Percentiles rank a stretch among this genome's conserved stretches.
These are phyloP conservation scores for Globisporangium takayamanum DNA, from an alignment of 352 stramenopile genomes.

Conservation along the genomic window DNA sequence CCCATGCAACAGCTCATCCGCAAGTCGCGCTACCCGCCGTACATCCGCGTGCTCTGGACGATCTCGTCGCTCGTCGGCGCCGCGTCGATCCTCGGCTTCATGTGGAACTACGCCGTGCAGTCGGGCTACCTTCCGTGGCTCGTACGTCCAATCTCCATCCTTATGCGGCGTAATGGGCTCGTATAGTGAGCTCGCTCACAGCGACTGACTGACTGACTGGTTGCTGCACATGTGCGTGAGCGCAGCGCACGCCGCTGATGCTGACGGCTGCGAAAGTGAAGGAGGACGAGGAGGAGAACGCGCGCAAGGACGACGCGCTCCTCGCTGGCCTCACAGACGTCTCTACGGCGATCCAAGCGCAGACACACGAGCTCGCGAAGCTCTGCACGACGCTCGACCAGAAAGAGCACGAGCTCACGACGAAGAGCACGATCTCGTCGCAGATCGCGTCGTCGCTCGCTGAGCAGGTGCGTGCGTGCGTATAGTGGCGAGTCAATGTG, in stretches of 20 bases:
- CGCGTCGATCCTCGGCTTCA: constrained; percentile 58
- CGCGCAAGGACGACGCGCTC: constrained; percentile 44
- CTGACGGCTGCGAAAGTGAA: constrained; percentile 38
- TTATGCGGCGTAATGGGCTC: background rate
- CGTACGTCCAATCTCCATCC: constrained; percentile 21
- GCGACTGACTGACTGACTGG: background rate
- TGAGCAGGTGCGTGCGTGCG: constrained; percentile 25
- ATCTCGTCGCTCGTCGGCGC: constrained; percentile 65
- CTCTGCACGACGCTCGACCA: constrained; percentile 44
- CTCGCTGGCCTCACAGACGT: constrained; percentile 37
- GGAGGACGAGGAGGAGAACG: constrained; percentile 45
- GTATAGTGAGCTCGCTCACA: no score
- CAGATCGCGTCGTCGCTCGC: constrained; percentile 42
- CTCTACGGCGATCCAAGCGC: constrained; percentile 51
- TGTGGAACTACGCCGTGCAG: constrained; percentile 74
- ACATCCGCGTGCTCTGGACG: constrained; percentile 59
- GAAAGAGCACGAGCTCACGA: constrained; percentile 50
- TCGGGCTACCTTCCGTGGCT: constrained; percentile 63
- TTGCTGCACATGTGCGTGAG: background rate
- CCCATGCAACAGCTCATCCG: constrained; percentile 41
- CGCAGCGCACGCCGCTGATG: constrained; percentile 31
- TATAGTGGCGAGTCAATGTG: background rate
- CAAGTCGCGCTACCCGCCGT: constrained; percentile 36
- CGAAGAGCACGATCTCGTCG: constrained; percentile 28
- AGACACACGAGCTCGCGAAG: constrained; percentile 54